phyloP scores from a whole-genome alignment of 257 asterid genomes.

The Scutellaria minor region DNA sequence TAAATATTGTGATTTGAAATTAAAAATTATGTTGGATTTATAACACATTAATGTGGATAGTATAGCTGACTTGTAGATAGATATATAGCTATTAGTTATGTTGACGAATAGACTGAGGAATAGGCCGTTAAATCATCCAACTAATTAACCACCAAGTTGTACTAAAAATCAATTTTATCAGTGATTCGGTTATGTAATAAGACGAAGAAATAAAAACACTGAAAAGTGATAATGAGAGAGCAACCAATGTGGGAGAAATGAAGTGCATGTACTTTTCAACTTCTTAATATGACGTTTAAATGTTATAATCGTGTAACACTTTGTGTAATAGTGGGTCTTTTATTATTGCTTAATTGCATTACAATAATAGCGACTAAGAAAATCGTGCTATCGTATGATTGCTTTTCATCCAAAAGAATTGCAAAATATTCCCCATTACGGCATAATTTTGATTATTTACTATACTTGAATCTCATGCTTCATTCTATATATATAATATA shows the following conservation, averaged over 20 bases:
- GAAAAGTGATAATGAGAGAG: not conserved
- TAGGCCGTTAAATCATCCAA: too few species aligned
- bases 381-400: slow-evolving; percentile 11
- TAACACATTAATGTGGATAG: too few species aligned
- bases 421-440: slow-evolving; percentile 1
- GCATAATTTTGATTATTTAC: not conserved
- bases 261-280: slow-evolving; percentile 29
- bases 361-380: slow-evolving; percentile 22
- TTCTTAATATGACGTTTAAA: slow-evolving; percentile 27
- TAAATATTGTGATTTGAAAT: too few species aligned
- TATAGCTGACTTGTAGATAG: too few species aligned
- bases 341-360: not conserved
- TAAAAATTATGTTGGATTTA: too few species aligned
- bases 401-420: slow-evolving; percentile 15
- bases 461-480: not conserved
- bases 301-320: not conserved
- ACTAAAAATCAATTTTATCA: too few species aligned
- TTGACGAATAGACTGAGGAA: too few species aligned
- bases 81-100: too few species aligned
- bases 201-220: too few species aligned
- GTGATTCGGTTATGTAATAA: too few species aligned
- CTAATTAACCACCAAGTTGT: too few species aligned
- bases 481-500: too few species aligned
- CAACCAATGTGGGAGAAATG: not conserved
- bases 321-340: not conserved